Conservation (phyloP, 2,329 filamentous ascomycete species). For the Samsoniella hepiali region DNA sequence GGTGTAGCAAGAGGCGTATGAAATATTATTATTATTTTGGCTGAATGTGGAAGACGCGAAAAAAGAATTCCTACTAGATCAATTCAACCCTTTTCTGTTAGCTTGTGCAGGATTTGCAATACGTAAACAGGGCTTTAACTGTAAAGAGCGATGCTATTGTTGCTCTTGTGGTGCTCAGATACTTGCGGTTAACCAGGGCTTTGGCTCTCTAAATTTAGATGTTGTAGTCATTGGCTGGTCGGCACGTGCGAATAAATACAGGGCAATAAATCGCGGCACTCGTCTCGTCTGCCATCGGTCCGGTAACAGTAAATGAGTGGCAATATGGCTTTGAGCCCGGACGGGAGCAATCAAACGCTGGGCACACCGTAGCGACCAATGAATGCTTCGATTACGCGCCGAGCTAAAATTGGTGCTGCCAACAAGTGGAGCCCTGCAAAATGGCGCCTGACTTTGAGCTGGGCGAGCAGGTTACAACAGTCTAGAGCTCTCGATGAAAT, state of each 20-base stretch:
- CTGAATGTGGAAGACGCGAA: constrained; percentile 6
- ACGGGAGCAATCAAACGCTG: too few species aligned
- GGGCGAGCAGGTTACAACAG: neutral
- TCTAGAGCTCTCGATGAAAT: neutral
- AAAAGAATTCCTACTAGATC: constrained; percentile 11
- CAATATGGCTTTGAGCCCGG: too few species aligned
- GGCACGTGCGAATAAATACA: neutral
- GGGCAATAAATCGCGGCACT: neutral
- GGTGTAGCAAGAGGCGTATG: constrained; percentile 9
- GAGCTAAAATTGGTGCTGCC: neutral
- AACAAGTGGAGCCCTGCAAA: neutral
- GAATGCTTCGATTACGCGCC: constrained; percentile 11
- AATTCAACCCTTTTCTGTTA: constrained; percentile 4
- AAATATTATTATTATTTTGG: neutral
- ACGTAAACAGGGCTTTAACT: neutral
- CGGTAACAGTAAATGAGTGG: too few species aligned
- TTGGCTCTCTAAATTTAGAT: neutral
- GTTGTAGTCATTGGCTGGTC: neutral
- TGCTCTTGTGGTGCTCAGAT: neutral
- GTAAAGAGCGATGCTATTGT: neutral
- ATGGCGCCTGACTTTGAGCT: neutral
- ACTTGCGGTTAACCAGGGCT: too few species aligned
- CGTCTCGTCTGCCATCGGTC: neutral
- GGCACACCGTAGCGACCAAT: neutral
- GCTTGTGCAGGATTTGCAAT: neutral